These are phyloP conservation scores for Chenopodium formosanum DNA, from an alignment of 148 eudicot species.

Conservation along the genomic window DNA sequence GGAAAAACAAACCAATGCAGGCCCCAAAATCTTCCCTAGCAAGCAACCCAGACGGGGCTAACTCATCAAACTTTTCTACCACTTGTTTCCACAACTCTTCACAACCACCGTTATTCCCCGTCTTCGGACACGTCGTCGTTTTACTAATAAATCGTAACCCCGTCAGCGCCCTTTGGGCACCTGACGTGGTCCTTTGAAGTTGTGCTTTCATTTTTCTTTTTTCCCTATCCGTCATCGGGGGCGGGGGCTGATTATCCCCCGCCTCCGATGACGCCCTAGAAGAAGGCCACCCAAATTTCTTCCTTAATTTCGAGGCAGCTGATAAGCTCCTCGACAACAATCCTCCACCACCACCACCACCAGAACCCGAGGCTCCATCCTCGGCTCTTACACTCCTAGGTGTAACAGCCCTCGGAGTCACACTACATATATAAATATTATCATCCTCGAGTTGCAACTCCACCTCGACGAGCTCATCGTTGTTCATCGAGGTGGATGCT, in stretches of 20 bases:
- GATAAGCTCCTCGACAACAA: conserved; percentile 53
- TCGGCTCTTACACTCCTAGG: conserved; percentile 14
- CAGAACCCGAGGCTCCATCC: neutral
- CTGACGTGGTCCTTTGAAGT: conserved; percentile 55
- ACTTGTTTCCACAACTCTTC: conserved; percentile 61
- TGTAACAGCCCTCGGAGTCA: conserved; percentile 42
- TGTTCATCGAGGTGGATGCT: neutral
- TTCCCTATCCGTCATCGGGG: conserved; percentile 42
- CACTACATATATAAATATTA: conserved; percentile 59
- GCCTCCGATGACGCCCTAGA: conserved; percentile 30
- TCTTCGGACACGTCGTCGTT: conserved; percentile 29
- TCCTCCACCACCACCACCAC: conserved; percentile 17
- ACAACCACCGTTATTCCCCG: conserved; percentile 20
- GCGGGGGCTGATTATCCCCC: conserved; percentile 25
- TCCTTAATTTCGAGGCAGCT: conserved; percentile 45
- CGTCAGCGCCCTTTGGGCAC: conserved; percentile 71
- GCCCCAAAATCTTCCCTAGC: conserved; percentile 81
- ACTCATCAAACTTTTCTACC: conserved; percentile 51
- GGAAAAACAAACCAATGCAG: conserved; percentile 61
- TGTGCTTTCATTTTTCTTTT: conserved; percentile 43
- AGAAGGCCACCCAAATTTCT: conserved; percentile 44
- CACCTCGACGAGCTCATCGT: conserved; percentile 68
- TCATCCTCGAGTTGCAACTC: conserved; percentile 67
- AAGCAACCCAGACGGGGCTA: conserved; percentile 56
- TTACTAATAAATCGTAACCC: conserved; percentile 79